Percentiles rank a stretch among this genome's conserved stretches.
phyloP scores from a whole-genome alignment of 1,284 basidiomycete species.

The Boletus smithii region DNA sequence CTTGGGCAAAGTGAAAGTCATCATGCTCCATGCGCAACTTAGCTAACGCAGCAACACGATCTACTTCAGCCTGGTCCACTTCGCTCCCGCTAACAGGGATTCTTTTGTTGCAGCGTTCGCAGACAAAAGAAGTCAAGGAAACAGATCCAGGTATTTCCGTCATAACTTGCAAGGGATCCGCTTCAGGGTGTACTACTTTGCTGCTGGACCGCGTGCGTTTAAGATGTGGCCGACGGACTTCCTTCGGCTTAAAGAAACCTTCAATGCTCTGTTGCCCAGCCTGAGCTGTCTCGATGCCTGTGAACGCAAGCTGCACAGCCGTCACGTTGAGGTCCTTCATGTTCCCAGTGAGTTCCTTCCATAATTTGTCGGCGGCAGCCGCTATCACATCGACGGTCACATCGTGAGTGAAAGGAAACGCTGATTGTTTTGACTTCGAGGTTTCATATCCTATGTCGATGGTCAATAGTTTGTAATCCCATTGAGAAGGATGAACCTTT shows the following conservation, averaged over 20 bases:
- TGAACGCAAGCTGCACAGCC: slow-evolving; percentile 75
- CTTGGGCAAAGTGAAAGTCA: slow-evolving; percentile 84
- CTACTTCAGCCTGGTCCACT: slow-evolving; percentile 22
- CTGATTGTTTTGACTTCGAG: slow-evolving; percentile 72
- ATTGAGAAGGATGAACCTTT: slow-evolving; percentile 47
- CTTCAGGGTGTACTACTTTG: not conserved
- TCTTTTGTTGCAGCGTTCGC: slow-evolving; percentile 51
- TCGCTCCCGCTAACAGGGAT: slow-evolving; percentile 33
- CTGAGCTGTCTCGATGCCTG: slow-evolving; percentile 79
- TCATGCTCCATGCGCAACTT: slow-evolving; percentile 68
- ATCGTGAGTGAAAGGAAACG: slow-evolving; percentile 77
- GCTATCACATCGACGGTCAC: slow-evolving; percentile 78
- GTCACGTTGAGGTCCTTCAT: slow-evolving; percentile 61
- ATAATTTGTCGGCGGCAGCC: slow-evolving; percentile 77
- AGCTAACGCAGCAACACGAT: slow-evolving; percentile 40
- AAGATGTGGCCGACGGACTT: slow-evolving; percentile 23
- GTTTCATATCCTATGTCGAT: slow-evolving; percentile 55
- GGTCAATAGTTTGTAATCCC: slow-evolving; percentile 1
- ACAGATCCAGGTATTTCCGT: slow-evolving; percentile 1
- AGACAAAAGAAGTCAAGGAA: slow-evolving; percentile 41
- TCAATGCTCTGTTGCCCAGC: slow-evolving; percentile 84
- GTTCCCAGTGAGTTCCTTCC: slow-evolving; percentile 77
- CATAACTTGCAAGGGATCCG: not conserved
- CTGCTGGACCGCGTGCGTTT: slow-evolving; percentile 25
- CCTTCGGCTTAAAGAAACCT: slow-evolving; percentile 63